Evolutionary conservation across 306 rosid genomes (phyloP).

Genomic region (Pterocarpus macrocarpus): DNA sequence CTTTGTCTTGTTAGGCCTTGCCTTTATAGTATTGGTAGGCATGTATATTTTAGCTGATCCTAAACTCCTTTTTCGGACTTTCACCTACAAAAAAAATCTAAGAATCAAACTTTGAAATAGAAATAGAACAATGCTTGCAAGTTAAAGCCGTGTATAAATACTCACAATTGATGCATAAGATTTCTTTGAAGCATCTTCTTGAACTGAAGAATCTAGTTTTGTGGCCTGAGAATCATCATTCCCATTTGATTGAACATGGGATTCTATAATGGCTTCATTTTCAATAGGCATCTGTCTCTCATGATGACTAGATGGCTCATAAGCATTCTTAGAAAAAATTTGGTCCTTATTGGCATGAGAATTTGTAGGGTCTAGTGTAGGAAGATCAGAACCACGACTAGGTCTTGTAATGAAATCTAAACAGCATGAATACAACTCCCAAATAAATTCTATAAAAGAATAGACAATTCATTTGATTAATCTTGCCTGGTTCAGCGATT

Average conservation of each 20-base stretch:
- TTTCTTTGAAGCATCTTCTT: conserved; percentile 71
- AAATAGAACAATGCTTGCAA: conserved; percentile 31
- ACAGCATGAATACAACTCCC: conserved; percentile 34
- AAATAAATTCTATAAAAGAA: conserved; percentile 21
- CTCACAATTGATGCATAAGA: conserved; percentile 87
- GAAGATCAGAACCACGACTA: conserved; percentile 57
- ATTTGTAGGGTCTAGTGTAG: conserved; percentile 56
- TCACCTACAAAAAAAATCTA: conserved; percentile 64
- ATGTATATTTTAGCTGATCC: conserved; percentile 64
- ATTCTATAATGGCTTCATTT: conserved; percentile 52
- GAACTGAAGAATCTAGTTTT: conserved; percentile 52
- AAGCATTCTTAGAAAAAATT: conserved; percentile 52
- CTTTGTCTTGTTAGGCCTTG: conserved; percentile 54
- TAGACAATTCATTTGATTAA: conserved; percentile 11
- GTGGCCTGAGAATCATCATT: conserved; percentile 55
- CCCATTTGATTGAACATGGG: conserved; percentile 60
- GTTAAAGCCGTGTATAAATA: conserved; percentile 32
- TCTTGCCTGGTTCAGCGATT: conserved; percentile 65
- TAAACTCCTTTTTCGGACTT: conserved; percentile 64
- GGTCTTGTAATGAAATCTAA: conserved; percentile 54
- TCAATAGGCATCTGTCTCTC: conserved; percentile 54
- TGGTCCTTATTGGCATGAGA: conserved; percentile 49
- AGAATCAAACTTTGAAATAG: conserved; percentile 40
- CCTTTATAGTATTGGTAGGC: conserved; percentile 60
- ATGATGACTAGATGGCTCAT: conserved; percentile 54